Percentiles rank a stretch among this genome's conserved stretches.
phyloP scores from a whole-genome alignment of 106 monocot genomes.

The Dendrobium huoshanense region DNA sequence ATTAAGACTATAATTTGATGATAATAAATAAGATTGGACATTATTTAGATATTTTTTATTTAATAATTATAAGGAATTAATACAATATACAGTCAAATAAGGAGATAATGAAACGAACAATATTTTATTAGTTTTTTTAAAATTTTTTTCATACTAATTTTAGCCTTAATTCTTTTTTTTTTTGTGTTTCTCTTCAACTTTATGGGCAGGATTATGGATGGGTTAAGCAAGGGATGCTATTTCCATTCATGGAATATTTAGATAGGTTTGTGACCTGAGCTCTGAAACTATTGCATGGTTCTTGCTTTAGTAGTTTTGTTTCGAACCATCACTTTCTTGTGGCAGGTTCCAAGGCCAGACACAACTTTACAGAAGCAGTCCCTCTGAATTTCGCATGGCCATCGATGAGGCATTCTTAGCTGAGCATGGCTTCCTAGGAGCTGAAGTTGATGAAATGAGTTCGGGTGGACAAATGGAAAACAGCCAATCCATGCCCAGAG shows the following conservation, averaged over 20 bases:
- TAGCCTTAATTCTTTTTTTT: background rate
- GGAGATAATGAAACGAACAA: background rate
- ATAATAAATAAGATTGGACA: background rate
- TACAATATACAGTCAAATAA: background rate
- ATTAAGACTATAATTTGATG: background rate
- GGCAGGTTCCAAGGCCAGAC: slow-evolving; percentile 85
- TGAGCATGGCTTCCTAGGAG: slow-evolving; percentile 58
- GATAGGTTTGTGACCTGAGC: slow-evolving; percentile 47
- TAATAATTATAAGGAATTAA: background rate
- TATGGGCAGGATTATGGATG: slow-evolving; percentile 84
- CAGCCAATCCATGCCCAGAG: slow-evolving; percentile 20
- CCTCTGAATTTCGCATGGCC: slow-evolving; percentile 56
- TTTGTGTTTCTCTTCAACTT: slow-evolving; percentile 1
- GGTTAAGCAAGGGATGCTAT: slow-evolving; percentile 84
- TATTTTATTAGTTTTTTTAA: background rate
- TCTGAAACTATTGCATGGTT: background rate
- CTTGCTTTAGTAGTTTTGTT: slow-evolving; percentile 2
- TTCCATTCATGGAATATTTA: slow-evolving; percentile 81
- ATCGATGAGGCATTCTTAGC: slow-evolving; percentile 92
- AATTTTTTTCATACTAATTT: background rate
- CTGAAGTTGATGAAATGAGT: slow-evolving; percentile 14
- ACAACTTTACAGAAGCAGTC: slow-evolving; percentile 54
- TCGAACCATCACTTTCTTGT: background rate
- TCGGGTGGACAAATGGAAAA: slow-evolving; percentile 15
- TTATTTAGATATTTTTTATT: background rate